Evolutionary conservation across 2,329 filamentous ascomycete species (phyloP).

Genomic region (Colletotrichum tropicale): DNA sequence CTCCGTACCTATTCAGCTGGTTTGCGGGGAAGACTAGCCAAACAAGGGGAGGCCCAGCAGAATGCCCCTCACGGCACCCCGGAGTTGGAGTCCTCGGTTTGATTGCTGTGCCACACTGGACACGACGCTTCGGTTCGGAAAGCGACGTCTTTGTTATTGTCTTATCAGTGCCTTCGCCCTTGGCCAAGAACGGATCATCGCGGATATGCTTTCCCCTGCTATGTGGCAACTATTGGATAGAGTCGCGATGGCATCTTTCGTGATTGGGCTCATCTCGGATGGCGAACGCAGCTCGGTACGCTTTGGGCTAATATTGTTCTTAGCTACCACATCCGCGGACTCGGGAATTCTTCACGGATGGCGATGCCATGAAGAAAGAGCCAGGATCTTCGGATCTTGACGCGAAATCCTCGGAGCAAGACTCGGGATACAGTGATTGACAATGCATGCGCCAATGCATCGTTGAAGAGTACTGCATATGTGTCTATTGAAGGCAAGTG

Average conservation of each 20-base stretch:
- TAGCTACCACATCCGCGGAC: not conserved
- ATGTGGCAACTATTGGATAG: not conserved
- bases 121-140: not conserved
- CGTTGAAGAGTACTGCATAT: not conserved
- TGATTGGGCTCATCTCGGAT: not conserved
- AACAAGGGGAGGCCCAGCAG: not conserved
- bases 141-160: not conserved
- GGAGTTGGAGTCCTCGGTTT: not conserved
- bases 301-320: not conserved
- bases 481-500: not conserved
- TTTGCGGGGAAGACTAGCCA: constrained; percentile 1
- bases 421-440: not conserved
- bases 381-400: not conserved
- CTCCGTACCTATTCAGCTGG: not conserved
- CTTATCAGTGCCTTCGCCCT: not conserved
- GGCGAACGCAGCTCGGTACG: not conserved
- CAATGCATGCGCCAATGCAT: not conserved
- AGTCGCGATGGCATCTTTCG: not conserved
- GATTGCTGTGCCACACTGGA: not conserved
- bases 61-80: not conserved
- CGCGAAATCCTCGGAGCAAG: not conserved
- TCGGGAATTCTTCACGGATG: not conserved
- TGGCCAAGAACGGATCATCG: not conserved
- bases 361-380: not conserved
- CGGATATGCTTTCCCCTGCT: not conserved